phyloP scores from a whole-genome alignment of 2,329 filamentous ascomycete genomes.

The Aaosphaeria pasadenensis region DNA sequence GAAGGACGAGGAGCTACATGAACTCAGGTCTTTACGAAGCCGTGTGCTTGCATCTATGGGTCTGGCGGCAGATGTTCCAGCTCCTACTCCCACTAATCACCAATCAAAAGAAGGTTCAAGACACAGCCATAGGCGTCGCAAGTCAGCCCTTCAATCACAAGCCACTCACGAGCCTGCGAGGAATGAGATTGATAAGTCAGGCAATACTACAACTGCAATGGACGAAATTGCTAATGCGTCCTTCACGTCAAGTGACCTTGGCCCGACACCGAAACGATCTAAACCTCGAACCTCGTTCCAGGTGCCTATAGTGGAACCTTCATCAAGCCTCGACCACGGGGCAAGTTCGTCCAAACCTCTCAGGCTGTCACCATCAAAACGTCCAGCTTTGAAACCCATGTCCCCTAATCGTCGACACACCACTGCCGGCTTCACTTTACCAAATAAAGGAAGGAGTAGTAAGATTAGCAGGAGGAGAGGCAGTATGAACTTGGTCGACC shows the following conservation, averaged over 20 bases:
- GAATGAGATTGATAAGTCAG: conserved; percentile 1
- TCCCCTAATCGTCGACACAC: conserved; percentile 35
- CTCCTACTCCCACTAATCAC: conserved; percentile 2
- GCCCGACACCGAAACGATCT: conserved; percentile 42
- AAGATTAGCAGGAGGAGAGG: conserved; percentile 11
- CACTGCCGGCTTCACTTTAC: conserved; percentile 18
- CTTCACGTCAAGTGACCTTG: conserved; percentile 23
- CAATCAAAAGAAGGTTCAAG: conserved; percentile 2
- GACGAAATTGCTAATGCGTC: conserved; percentile 19
- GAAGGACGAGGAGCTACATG: conserved; percentile 29
- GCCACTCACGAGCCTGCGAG: conserved; percentile 4
- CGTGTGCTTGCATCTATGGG: conserved; percentile 23
- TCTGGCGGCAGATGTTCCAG: not conserved
- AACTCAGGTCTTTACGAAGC: conserved; percentile 19
- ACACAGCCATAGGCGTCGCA: conserved; percentile 16
- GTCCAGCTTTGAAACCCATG: conserved; percentile 24
- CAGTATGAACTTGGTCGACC: conserved; percentile 16
- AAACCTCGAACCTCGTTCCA: conserved; percentile 34
- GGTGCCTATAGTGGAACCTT: conserved; percentile 25
- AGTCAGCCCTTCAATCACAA: conserved; percentile 13
- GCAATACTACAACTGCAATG: conserved; percentile 9
- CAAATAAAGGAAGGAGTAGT: conserved; percentile 3
- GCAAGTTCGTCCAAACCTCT: conserved; percentile 10
- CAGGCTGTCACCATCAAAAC: conserved; percentile 20
- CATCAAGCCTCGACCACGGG: conserved; percentile 12